A percentile compares a stretch with the other conserved stretches of the same genome.
Evolutionary conservation across 2,329 filamentous ascomycete genomes (phyloP).

Genomic region (Trichoderma breve): DNA sequence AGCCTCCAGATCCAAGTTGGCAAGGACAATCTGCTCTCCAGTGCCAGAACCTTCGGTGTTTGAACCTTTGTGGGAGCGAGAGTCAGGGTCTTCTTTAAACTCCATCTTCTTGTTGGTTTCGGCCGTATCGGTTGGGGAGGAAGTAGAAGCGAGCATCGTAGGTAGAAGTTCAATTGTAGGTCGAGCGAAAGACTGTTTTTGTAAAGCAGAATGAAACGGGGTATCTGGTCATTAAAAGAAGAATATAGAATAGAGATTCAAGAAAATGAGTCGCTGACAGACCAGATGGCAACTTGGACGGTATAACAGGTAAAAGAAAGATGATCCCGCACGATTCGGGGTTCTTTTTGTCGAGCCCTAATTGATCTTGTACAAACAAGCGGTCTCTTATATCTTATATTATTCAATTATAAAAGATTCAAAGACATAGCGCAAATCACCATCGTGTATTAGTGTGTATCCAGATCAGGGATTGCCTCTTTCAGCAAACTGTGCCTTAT

Average conservation of each 20-base stretch:
- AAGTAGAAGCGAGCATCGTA: background rate
- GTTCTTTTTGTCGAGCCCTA: background rate
- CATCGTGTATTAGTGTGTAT: background rate
- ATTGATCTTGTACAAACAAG: background rate
- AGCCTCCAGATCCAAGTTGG: conserved; percentile 1
- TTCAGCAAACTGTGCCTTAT: background rate
- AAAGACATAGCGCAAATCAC: background rate
- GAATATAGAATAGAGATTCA: background rate
- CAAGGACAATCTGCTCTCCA: too few relatives aligned
- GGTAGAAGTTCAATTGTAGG: background rate
- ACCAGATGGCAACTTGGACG: background rate
- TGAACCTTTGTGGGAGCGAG: background rate
- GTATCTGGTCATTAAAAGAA: background rate
- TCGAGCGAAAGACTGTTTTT: background rate
- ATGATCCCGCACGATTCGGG: background rate
- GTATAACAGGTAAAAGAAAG: background rate
- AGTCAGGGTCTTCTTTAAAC: background rate
- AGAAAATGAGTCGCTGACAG: background rate
- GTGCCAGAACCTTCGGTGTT: background rate
- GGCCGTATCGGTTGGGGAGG: background rate
- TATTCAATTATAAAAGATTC: background rate
- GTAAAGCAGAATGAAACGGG: background rate
- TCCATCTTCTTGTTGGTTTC: background rate
- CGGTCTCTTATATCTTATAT: background rate
- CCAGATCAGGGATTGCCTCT: background rate